A percentile compares a stretch with the other conserved stretches of the same genome.
phyloP scores from a whole-genome alignment of 345 rosid species.

The Litchi chinensis region DNA sequence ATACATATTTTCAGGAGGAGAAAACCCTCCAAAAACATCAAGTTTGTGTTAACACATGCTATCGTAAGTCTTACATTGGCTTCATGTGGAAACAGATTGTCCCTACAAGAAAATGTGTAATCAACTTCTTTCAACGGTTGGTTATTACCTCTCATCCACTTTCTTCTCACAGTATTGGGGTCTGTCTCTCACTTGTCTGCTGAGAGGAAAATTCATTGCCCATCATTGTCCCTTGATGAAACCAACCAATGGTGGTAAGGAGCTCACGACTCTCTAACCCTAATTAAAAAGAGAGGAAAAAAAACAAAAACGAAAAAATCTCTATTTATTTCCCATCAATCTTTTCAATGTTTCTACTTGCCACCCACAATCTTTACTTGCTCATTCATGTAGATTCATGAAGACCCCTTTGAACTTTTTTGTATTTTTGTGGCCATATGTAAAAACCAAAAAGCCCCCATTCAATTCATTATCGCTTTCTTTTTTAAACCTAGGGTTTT shows the following conservation, averaged over 20 bases:
- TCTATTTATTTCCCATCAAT: constrained; percentile 30
- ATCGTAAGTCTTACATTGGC: constrained; percentile 14
- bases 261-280: constrained; percentile 18
- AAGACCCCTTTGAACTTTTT: not conserved
- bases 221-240: constrained; percentile 31
- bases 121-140: constrained; percentile 1
- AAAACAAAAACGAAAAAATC: not conserved
- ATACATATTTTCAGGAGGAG: not conserved
- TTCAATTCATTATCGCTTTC: not conserved
- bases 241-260: constrained; percentile 12
- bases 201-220: constrained; percentile 23
- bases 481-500: constrained; percentile 1
- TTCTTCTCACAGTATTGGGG: constrained; percentile 16
- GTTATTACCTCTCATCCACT: constrained; percentile 14
- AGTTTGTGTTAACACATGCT: not conserved
- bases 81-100: not conserved
- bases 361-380: not conserved
- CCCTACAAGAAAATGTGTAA: not conserved
- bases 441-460: not conserved
- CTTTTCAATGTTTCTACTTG: constrained; percentile 22
- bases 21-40: not conserved
- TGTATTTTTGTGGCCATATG: constrained; percentile 11
- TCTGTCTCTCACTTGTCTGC: constrained; percentile 33
- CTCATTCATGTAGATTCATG: not conserved
- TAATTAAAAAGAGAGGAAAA: not conserved